Evolutionary conservation across 768 basidiomycete genomes (phyloP).

Genomic region (Phylloporus rhodoxanthus): DNA sequence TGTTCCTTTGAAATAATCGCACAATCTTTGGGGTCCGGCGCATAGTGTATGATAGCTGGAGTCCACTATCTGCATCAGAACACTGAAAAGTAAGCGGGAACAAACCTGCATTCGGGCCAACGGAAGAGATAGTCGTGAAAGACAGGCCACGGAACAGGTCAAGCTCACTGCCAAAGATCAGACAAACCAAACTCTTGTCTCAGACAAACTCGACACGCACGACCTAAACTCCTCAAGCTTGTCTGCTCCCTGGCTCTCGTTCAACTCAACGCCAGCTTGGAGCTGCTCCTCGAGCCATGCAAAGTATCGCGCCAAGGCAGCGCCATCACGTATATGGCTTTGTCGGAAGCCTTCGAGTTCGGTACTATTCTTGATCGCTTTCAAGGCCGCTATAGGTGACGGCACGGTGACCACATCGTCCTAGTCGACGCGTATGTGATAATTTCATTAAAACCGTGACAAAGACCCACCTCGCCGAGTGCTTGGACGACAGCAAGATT

Average conservation of each 20-base stretch:
- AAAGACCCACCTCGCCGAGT: constrained; percentile 52
- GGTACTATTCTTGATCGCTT: constrained; percentile 71
- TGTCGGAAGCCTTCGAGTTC: constrained; percentile 90
- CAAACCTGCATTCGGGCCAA: constrained; percentile 86
- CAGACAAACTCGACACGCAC: constrained; percentile 40
- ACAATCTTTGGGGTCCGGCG: constrained; percentile 67
- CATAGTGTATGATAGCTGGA: constrained; percentile 89
- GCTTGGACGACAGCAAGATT: constrained; percentile 80
- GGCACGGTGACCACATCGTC: constrained; percentile 54
- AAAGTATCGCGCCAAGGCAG: constrained; percentile 83
- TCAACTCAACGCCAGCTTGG: constrained; percentile 50
- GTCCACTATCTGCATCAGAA: background rate
- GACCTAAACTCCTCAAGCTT: constrained; percentile 75
- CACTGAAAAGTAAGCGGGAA: background rate
- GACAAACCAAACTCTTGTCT: background rate
- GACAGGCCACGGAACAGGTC: constrained; percentile 81
- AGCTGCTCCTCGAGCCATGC: constrained; percentile 91
- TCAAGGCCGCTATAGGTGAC: constrained; percentile 75
- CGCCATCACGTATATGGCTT: constrained; percentile 85
- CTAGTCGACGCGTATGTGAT: constrained; percentile 26
- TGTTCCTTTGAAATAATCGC: constrained; percentile 72
- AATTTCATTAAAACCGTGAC: background rate
- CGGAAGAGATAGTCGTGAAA: constrained; percentile 88
- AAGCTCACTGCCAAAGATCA: constrained; percentile 49
- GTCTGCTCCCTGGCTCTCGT: constrained; percentile 76